Conservation (phyloP, 2,329 filamentous ascomycete species). For the Verticillium klebahnii region DNA sequence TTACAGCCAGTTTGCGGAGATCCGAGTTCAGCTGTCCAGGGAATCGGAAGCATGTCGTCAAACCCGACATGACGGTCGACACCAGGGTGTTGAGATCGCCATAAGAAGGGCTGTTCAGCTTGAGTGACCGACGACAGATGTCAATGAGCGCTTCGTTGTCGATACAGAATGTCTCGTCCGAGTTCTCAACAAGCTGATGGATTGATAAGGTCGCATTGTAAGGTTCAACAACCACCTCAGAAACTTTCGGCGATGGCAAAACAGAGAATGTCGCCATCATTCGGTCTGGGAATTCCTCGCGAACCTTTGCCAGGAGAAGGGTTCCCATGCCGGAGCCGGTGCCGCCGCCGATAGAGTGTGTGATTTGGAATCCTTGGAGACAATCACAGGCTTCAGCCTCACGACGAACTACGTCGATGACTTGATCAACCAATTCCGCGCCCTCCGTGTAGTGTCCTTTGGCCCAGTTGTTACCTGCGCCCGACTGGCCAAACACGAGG, state of each 20-base stretch:
- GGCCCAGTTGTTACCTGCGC: constrained; percentile 99
- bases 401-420: constrained; percentile 95
- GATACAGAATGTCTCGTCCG: constrained; percentile 99
- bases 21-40: constrained; percentile 99
- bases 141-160: constrained; percentile 99
- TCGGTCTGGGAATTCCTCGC: constrained; percentile 98
- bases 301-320: constrained; percentile 98
- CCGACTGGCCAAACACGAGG: constrained; percentile 98
- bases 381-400: constrained; percentile 99
- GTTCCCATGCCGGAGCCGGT: constrained; percentile 99
- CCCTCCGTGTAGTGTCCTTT: constrained; percentile 99
- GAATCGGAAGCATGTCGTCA: constrained; percentile 98
- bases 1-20: constrained; percentile 97
- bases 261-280: constrained; percentile 99
- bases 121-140: constrained; percentile 99
- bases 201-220: constrained; percentile 92
- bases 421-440: constrained; percentile 96
- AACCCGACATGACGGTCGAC: constrained; percentile 98
- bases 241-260: constrained; percentile 97
- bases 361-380: constrained; percentile 99
- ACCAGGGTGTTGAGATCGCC: constrained; percentile 99
- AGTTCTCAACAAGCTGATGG: constrained; percentile 99
- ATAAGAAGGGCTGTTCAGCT: constrained; percentile 97
- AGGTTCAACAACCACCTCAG: constrained; percentile 97
- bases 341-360: constrained; percentile 99